Base-by-base conservation (phyloP, 2,329 filamentous ascomycete genomes). In the Aspergillus aculeatinus region DNA sequence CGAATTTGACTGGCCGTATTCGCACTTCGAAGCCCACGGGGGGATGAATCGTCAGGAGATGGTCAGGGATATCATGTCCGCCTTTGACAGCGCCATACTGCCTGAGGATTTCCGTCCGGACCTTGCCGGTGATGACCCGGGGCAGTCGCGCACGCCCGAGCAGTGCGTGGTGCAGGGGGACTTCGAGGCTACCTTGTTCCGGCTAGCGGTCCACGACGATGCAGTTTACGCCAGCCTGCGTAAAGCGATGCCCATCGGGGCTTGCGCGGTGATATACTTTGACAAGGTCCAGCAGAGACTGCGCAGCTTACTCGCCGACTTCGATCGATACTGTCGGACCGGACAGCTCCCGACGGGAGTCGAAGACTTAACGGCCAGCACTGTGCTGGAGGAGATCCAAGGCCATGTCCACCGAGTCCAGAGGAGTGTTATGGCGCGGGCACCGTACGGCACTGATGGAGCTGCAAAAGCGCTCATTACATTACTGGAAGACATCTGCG, bases 161-260 rank as follows among this genome's bases (percentile, higher is more conserved):
- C 73, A 79, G 54, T 79, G 78, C 61, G 76, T 79, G 16, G 75
- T 80, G 16, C 77, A 77, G 59, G 76, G 75, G 2, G 78, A 80
- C 60, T 72, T 81, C 12, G 74, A 76, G 56, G 77, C 76, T 16
- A 81, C 79, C 2, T 71, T 80, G 60, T 79, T 81, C 64, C 72
- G 77, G 25, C 74, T 80, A 5, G 78, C 78, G 4, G 72, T 79
- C 14, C 75, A 79, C 61, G 78, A 81, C 57, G 74, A 78, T 47
- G 69, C 69, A n/a, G 72, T 79, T 27, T 81, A 74, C 62, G 66
- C 68, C 19, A 74, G 74, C 52, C 70, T 81, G 19, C 76, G 75
- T 61, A 77, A 76, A 56, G 74, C 75, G 3, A 78, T 81, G 70
- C 74, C 77, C 0, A 63, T 74, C 2, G 74, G 74, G 0, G 74